Percentiles rank a stretch among this genome's conserved stretches.
These are phyloP conservation scores for Blastocrithidia nonstop DNA, from an alignment of 208 protist genomes.

Conservation along the genomic window DNA sequence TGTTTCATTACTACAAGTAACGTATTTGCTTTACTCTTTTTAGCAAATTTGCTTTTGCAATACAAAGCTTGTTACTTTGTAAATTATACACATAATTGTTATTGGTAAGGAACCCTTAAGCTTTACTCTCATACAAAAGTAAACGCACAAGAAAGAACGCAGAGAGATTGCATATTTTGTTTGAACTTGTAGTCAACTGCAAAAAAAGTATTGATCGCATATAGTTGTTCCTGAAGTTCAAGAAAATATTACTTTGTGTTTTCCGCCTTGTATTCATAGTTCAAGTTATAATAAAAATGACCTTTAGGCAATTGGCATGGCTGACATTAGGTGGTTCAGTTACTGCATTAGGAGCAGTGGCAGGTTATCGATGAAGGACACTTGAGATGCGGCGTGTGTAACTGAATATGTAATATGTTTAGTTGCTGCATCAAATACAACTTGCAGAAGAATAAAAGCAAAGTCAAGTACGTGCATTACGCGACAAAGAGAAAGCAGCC, in stretches of 20 bases:
- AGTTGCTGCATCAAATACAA: constrained; percentile 20
- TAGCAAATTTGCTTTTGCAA: no score
- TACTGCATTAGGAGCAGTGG: constrained; percentile 14
- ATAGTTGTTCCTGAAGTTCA: no score
- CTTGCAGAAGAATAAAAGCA: constrained; percentile 26
- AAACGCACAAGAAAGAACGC: no score
- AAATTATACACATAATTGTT: no score
- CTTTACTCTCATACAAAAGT: no score
- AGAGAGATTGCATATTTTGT: no score
- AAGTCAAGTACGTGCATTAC: constrained; percentile 15
- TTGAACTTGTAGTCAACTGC: no score
- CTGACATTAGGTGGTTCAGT: constrained; percentile 16
- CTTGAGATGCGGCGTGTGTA: constrained; percentile 29
- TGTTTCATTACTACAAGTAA: constrained; percentile 3
- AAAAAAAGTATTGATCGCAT: no score
- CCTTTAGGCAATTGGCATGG: constrained; percentile 10
- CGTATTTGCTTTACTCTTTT: background rate
- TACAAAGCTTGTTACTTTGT: background rate
- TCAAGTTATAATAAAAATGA: no score
- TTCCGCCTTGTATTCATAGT: background rate
- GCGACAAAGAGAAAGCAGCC: constrained; percentile 16
- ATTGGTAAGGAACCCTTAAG: no score
- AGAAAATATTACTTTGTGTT: background rate
- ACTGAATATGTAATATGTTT: constrained; percentile 52
- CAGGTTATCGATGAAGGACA: constrained; percentile 24